A percentile compares a stretch with the other conserved stretches of the same genome.
phyloP scores from a whole-genome alignment of 768 basidiomycete genomes.

The Leucocoprinus sp. region DNA sequence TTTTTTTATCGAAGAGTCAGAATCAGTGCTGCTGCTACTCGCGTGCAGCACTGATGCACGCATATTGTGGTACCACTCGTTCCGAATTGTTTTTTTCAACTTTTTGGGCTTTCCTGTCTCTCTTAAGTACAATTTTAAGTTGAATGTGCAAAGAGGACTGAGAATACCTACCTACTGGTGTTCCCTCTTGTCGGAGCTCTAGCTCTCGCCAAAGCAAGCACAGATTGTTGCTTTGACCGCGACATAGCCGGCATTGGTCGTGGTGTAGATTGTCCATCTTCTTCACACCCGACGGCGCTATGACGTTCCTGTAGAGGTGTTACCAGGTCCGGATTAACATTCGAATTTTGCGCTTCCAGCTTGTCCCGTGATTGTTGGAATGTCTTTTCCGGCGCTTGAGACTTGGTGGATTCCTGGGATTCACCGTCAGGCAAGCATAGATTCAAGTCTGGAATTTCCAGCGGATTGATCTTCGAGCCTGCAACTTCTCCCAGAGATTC shows the following conservation, averaged over 20 bases:
- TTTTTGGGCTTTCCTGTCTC: neutral
- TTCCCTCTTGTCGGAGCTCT: neutral
- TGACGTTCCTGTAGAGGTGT: conserved; percentile 5
- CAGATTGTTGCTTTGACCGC: neutral
- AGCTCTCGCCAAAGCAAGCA: neutral
- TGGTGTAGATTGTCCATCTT: conserved; percentile 1
- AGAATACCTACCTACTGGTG: neutral
- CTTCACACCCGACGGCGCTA: neutral
- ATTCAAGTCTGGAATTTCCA: neutral
- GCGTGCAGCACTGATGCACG: neutral
- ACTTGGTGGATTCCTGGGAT: neutral
- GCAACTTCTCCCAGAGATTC: neutral
- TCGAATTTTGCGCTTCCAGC: neutral
- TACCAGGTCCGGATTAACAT: neutral
- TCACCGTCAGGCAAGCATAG: neutral
- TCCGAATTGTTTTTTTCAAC: neutral
- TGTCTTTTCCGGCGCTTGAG: neutral
- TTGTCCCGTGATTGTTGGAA: neutral
- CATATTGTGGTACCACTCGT: neutral
- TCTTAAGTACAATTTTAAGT: neutral
- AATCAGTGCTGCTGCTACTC: neutral
- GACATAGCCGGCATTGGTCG: neutral
- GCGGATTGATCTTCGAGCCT: neutral
- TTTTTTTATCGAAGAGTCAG: neutral
- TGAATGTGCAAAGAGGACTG: neutral